phyloP scores from a whole-genome alignment of 208 protist species.

The Leishmania aethiopica region DNA sequence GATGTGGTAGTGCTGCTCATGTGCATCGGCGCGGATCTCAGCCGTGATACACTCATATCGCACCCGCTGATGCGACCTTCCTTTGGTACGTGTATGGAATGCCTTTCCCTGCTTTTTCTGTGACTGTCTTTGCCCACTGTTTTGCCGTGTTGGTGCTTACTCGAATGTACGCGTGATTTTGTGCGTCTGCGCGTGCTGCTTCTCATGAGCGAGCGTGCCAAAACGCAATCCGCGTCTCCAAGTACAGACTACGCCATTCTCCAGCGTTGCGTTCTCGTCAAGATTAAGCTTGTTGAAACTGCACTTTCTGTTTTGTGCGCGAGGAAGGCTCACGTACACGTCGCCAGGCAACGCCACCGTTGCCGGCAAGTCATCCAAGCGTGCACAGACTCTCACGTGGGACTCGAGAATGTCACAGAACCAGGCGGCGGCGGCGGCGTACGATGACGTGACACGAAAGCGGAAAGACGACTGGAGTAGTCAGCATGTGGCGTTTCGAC shows the following conservation, averaged over 20 bases:
- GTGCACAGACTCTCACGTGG: neutral
- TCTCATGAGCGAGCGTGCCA: neutral
- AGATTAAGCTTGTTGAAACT: neutral
- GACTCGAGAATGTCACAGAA: constrained; percentile 5
- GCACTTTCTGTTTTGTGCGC: neutral
- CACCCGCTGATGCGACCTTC: neutral
- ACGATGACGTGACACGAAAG: constrained; percentile 63
- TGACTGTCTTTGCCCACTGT: neutral
- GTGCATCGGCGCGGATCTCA: neutral
- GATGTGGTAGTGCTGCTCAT: neutral
- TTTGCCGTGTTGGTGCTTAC: neutral
- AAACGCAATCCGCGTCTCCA: too few species aligned
- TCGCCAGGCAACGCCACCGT: neutral
- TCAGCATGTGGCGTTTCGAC: constrained; percentile 73
- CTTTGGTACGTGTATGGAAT: too few species aligned
- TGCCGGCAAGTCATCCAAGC: neutral
- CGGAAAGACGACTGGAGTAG: constrained; percentile 65
- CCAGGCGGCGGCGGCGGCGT: constrained; percentile 54
- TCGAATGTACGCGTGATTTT: neutral
- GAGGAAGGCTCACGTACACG: neutral
- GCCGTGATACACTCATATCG: neutral
- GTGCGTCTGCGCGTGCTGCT: neutral
- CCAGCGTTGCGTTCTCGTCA: neutral
- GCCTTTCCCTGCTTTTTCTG: neutral
- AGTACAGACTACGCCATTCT: neutral